Evolutionary conservation across 441 rosid genomes (phyloP), one percentile per base, ranked within the genome.

Genomic region (Brassica balearica): DNA sequence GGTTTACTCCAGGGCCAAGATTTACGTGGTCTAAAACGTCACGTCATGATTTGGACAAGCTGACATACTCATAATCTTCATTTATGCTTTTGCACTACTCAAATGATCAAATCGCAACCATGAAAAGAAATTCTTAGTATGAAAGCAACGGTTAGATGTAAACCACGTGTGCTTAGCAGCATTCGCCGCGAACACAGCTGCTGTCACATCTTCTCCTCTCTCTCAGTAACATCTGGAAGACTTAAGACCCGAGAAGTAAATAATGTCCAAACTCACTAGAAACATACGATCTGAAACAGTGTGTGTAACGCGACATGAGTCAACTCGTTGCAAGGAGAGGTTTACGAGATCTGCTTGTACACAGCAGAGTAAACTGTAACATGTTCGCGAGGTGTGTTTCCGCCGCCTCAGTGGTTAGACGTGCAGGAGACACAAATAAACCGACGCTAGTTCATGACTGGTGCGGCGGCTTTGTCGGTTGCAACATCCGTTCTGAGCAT

Each of bases 11-110:
- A 17, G 61, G 7, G 23, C 55, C 5, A 72, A 41, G 23, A 17
- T 27, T 9, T 36, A 56, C 66, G 67, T 71, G 51, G 34, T 29
- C 2, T 11, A 22, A 58, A 59, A 19, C 3, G 5, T 17, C 72
- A 38, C 67, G 56, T 77, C 67, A 64, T 55, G 60, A 51, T 77
- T 64, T 46, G 22, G 76, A 71, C 78, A 72, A 46, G 41, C 46
- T 66, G 29, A 66, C 69, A 34, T 43, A 12, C 65, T 15, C 12
- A n/a, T 12, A 17, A 34, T 15, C 32, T 8, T 58, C 12, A 19
- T 2, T 8, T 11, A 43, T 1, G 61, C 25, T 17, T 8, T 48
- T 3, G 11, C 5, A 17, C 23, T 55, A 48, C 55, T 62, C 56
- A 36, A 34, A 70, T 27, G 32, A 27, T 27, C 32, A 27, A 27